Conservation (phyloP, 139 green algal species). For the Desmodesmus armatus region DNA sequence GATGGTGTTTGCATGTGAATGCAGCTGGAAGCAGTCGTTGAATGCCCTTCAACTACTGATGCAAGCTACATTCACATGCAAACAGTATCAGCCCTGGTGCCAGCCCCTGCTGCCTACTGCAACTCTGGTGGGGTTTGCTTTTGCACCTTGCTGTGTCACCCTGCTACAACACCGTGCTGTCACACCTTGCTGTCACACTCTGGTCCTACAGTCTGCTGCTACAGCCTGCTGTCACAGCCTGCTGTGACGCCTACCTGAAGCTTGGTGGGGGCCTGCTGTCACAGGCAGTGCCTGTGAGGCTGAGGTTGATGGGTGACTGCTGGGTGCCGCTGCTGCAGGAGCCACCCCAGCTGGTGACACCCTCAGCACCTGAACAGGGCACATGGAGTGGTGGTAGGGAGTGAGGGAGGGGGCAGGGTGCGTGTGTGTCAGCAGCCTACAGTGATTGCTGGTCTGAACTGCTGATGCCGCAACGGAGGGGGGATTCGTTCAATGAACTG, state of each 20-base stretch:
- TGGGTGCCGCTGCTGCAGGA: conserved; percentile 6
- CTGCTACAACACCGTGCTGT: background rate
- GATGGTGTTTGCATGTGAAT: background rate
- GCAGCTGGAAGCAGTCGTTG: background rate
- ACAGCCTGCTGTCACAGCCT: background rate
- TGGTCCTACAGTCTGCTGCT: background rate
- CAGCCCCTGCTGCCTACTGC: background rate
- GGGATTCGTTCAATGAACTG: no score
- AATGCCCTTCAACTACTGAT: background rate
- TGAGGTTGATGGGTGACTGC: conserved; percentile 36
- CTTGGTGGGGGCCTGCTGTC: background rate
- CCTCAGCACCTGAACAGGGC: no score
- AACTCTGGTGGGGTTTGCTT: background rate
- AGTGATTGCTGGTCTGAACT: no score
- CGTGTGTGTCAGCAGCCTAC: no score
- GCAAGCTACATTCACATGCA: background rate
- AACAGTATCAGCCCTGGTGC: background rate
- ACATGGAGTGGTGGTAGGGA: no score
- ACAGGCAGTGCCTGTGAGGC: background rate
- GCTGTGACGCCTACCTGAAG: conserved; percentile 3
- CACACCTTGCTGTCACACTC: background rate
- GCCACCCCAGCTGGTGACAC: conserved; percentile 18
- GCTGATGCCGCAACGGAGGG: no score
- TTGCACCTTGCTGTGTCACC: background rate
- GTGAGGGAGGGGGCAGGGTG: no score